Percentiles rank a stretch among this genome's conserved stretches.
Evolutionary conservation across 345 rosid species (phyloP).

Genomic region (Eucalyptus tenuipes): DNA sequence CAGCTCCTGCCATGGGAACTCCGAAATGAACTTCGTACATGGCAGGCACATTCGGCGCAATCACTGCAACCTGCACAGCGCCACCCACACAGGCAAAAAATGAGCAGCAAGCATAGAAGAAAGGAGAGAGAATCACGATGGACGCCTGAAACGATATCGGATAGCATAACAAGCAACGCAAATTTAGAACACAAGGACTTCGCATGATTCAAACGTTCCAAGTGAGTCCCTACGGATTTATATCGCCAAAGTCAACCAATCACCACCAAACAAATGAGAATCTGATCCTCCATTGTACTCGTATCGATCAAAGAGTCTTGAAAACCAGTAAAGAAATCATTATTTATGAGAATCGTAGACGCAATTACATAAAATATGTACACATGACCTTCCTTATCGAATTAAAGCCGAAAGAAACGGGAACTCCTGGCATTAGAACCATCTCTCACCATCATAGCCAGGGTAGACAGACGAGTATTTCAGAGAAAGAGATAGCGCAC

Average conservation of each 20-base stretch:
- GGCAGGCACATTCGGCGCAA: constrained; percentile 88
- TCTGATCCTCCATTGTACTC: background rate
- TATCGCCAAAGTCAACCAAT: background rate
- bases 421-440: background rate
- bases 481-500: constrained; percentile 15
- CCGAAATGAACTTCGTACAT: constrained; percentile 86
- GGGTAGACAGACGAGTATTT: background rate
- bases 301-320: background rate
- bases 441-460: background rate
- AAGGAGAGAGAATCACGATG: background rate
- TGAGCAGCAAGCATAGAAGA: background rate
- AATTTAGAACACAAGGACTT: background rate
- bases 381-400: background rate
- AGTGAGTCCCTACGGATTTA: background rate
- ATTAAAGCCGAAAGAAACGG: background rate
- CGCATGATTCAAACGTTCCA: background rate
- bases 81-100: background rate
- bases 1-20: constrained; percentile 92
- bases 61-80: constrained; percentile 53
- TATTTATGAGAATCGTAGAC: background rate
- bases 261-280: background rate
- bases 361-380: background rate
- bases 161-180: background rate
- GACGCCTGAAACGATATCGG: background rate
- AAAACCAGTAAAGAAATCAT: background rate